These are phyloP conservation scores for Penicillium decumbens DNA, from an alignment of 2,329 filamentous ascomycete species.

Conservation along the genomic window DNA sequence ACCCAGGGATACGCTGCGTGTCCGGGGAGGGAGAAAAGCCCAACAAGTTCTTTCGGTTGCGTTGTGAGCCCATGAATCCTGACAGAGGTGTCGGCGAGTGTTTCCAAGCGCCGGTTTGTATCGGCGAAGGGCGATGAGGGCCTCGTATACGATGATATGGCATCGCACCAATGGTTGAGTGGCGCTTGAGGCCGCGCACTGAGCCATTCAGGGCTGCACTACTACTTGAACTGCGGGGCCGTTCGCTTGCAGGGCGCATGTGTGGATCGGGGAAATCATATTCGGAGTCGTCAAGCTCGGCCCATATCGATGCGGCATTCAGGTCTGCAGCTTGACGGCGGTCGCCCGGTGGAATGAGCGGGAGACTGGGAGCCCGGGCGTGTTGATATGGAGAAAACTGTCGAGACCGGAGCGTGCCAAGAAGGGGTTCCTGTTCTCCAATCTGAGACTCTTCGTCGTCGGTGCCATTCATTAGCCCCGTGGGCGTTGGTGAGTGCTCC, in stretches of 20 bases:
- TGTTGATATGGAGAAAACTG: slow-evolving; percentile 29
- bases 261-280: slow-evolving; percentile 22
- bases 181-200: slow-evolving; percentile 19
- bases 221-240: slow-evolving; percentile 25
- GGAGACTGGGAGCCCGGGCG: slow-evolving; percentile 34
- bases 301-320: slow-evolving; percentile 79
- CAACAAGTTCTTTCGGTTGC: slow-evolving; percentile 14
- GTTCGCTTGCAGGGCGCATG: slow-evolving; percentile 12
- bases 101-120: slow-evolving; percentile 16
- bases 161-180: slow-evolving; percentile 21
- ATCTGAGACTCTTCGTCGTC: slow-evolving; percentile 41
- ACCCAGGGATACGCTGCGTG: slow-evolving; percentile 20
- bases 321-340: slow-evolving; percentile 52
- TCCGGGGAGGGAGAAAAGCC: slow-evolving; percentile 32
- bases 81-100: slow-evolving; percentile 27
- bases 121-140: slow-evolving; percentile 17
- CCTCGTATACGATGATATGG: slow-evolving; percentile 20
- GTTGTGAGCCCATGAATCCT: slow-evolving; percentile 16
- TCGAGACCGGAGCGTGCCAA: slow-evolving; percentile 24
- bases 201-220: slow-evolving; percentile 15
- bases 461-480: slow-evolving; percentile 21
- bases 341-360: slow-evolving; percentile 26
- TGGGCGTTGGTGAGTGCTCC: slow-evolving; percentile 35
- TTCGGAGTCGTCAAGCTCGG: slow-evolving; percentile 73
- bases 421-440: slow-evolving; percentile 39